Base-by-base conservation (phyloP, 192 early-diverging fungal species). In the Gonapodya prolifera region DNA sequence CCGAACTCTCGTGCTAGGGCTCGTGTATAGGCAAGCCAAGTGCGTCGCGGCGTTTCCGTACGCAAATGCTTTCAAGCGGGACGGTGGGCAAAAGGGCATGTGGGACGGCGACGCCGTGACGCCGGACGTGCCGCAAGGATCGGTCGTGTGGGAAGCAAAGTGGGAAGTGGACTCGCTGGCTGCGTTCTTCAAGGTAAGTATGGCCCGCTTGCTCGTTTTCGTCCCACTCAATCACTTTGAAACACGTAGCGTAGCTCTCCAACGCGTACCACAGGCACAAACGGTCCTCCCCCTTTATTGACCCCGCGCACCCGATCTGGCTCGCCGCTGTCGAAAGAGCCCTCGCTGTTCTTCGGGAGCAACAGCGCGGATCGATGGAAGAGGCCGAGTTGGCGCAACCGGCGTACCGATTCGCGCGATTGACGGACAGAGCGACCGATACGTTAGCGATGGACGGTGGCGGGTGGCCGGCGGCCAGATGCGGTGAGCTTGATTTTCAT, bases 101-200 rank as follows among this genome's bases (percentile, higher is more conserved):
- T 81, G 79, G 34, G 74, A 77, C 1, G 34, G 75, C 34, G 88
- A 91, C 80, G 2, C 32, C 23, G 86, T 87, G 0, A 35, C 77
- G 17, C 90, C 90, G 30, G n/a, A n/a, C n/a, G n/a, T n/a, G n/a
- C 35, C 35, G 2, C 78, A 82, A 61, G 81, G 86, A 69, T 30
- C 81, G 34, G 1, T 75, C 8, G 86, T 87, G 17, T 90, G 83
- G 81, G 90, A 92, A 78, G 84, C 89, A 30, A 92, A 92, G 79
- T 89, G 83, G 76, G 91, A 92, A 76, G 79, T 92, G 34, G 91
- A 92, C 83, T 91, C 90, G 17, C 79, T 91, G 36, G 86, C 85
- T 0, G 86, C 91, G 18, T 92, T 91, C 31, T 80, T 92, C 35
- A 83, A 88, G 33, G 61, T n/a, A n/a, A n/a, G n/a, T n/a, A n/a